Evolutionary conservation across 495 filamentous ascomycete species (phyloP).

Genomic region (Hypoxylon fragiforme): DNA sequence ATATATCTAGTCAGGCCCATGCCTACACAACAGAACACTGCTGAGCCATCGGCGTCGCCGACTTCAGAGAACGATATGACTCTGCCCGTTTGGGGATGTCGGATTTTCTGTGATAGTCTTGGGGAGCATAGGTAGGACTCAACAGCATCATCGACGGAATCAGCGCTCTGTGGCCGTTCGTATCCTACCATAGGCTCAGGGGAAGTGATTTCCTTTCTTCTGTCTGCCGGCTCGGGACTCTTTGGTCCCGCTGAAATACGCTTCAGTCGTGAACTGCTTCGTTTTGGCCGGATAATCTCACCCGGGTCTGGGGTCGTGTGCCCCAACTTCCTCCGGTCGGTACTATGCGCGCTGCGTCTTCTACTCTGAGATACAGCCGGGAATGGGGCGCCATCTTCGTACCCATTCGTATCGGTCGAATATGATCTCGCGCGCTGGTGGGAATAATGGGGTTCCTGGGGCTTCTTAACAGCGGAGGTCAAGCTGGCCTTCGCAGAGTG

Average conservation of each 20-base stretch:
- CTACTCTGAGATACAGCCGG: constrained; percentile 64
- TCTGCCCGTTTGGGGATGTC: constrained; percentile 81
- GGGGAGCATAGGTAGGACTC: constrained; percentile 82
- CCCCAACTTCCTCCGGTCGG: constrained; percentile 46
- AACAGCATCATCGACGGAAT: constrained; percentile 88
- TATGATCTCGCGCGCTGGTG: constrained; percentile 34
- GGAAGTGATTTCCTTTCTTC: constrained; percentile 31
- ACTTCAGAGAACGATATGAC: constrained; percentile 96
- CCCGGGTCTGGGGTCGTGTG: constrained; percentile 47
- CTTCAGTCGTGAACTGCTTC: constrained; percentile 52
- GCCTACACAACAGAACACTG: constrained; percentile 94
- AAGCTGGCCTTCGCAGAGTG: constrained; percentile 17
- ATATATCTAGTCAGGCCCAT: constrained; percentile 98
- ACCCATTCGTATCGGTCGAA: constrained; percentile 34
- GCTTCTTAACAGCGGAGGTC: constrained; percentile 11
- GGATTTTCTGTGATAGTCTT: constrained; percentile 82
- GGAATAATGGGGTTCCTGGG: constrained; percentile 24
- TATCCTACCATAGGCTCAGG: constrained; percentile 47
- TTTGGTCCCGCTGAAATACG: constrained; percentile 47
- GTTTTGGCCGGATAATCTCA: constrained; percentile 44
- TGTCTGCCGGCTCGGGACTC: constrained; percentile 44
- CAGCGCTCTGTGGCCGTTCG: constrained; percentile 71
- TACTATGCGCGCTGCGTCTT: constrained; percentile 48
- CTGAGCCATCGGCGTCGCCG: constrained; percentile 86
- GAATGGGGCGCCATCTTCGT: constrained; percentile 69